phyloP scores from a whole-genome alignment of 2,329 filamentous ascomycete genomes.

The Diaporthe capsici region DNA sequence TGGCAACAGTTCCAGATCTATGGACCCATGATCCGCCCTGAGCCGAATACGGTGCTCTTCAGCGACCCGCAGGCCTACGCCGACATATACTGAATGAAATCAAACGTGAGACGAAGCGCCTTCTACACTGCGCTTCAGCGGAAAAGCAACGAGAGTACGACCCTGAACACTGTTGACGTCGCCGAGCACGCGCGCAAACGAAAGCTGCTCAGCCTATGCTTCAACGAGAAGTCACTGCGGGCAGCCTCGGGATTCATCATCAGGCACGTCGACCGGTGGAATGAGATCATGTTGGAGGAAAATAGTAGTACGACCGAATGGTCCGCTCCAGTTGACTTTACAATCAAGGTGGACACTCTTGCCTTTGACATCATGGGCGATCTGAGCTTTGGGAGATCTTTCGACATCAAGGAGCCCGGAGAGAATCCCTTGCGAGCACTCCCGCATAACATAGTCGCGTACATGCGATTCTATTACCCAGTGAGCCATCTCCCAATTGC shows the following conservation, averaged over 20 bases:
- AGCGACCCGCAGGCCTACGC: neutral
- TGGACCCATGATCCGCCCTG: neutral
- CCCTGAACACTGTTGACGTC: neutral
- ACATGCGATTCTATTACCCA: neutral
- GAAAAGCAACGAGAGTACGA: neutral
- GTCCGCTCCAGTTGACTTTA: neutral
- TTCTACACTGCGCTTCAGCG: neutral
- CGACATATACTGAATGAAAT: neutral
- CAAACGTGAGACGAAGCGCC: neutral
- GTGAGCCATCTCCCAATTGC: neutral
- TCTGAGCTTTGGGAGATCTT: neutral
- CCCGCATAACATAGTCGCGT: neutral
- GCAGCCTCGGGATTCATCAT: neutral
- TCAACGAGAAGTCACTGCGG: neutral
- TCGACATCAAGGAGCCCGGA: neutral
- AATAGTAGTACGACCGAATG: neutral
- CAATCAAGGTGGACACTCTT: neutral
- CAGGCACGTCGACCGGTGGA: neutral
- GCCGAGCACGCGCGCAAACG: neutral
- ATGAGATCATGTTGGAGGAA: neutral
- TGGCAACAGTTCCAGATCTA: neutral
- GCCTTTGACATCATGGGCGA: slow-evolving; percentile 24
- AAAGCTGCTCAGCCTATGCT: neutral
- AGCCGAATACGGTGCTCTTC: neutral
- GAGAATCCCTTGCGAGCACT: neutral